These are phyloP conservation scores for Ceratocystis variospora DNA, from an alignment of 2,329 filamentous ascomycete genomes.

Conservation along the genomic window DNA sequence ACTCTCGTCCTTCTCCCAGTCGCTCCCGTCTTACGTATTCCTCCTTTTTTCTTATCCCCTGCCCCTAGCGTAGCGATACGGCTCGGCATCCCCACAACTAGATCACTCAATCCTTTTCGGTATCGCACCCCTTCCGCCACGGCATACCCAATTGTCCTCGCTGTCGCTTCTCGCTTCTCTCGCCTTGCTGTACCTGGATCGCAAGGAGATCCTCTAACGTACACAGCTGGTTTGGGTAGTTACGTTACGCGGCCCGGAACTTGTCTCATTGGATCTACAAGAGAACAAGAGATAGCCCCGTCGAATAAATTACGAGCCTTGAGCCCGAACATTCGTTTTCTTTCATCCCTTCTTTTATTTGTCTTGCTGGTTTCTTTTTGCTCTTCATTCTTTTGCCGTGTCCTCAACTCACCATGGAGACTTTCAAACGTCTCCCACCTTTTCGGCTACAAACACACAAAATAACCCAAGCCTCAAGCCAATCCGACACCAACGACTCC, in stretches of 20 bases:
- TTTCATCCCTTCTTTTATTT: neutral
- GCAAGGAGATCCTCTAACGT: neutral
- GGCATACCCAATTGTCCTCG: neutral
- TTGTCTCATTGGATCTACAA: neutral
- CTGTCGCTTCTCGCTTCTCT: neutral
- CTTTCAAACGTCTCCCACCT: slow-evolving; percentile 16
- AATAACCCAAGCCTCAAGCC: slow-evolving; percentile 23
- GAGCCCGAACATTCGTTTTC: neutral
- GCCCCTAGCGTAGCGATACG: neutral
- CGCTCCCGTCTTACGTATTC: neutral
- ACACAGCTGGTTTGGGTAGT: neutral
- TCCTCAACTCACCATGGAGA: slow-evolving; percentile 12
- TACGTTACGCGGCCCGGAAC: neutral
- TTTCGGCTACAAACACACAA: slow-evolving; percentile 11
- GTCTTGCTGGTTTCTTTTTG: neutral
- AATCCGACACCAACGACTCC: slow-evolving; percentile 28
- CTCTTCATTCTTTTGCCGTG: neutral
- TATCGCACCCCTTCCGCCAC: neutral
- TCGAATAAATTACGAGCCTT: neutral
- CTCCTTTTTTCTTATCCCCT: neutral
- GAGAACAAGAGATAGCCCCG: neutral
- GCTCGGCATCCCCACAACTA: neutral
- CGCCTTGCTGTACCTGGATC: neutral
- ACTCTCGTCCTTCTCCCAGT: neutral
- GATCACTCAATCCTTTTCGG: neutral